A percentile compares a stretch with the other conserved stretches of the same genome.
Evolutionary conservation across 441 rosid genomes (phyloP).

Genomic region (Erodium texanum): DNA sequence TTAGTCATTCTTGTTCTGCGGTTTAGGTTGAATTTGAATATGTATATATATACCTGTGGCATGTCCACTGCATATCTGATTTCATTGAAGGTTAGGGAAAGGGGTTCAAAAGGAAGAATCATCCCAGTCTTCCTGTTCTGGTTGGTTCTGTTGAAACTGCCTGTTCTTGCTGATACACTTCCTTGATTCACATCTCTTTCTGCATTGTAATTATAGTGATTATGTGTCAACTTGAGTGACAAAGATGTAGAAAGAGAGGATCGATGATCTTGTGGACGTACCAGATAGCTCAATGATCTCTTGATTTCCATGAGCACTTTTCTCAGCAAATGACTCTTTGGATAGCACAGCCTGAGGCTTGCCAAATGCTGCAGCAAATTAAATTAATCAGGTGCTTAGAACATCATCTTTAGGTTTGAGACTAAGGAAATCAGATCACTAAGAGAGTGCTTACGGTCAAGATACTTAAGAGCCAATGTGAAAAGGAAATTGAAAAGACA

Average conservation of each 20-base stretch:
- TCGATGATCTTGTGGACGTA: conserved; percentile 4
- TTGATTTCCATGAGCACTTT: conserved; percentile 5
- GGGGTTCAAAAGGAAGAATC: conserved; percentile 85
- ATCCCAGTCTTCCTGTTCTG: conserved; percentile 46
- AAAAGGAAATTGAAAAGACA: conserved; percentile 42
- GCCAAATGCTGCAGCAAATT: conserved; percentile 40
- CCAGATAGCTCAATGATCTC: conserved; percentile 29
- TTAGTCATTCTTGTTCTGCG: not conserved
- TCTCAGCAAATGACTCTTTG: conserved; percentile 27
- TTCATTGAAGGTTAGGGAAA: conserved; percentile 51
- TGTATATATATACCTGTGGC: conserved; percentile 49
- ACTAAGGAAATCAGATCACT: not conserved
- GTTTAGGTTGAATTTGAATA: not conserved
- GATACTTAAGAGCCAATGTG: conserved; percentile 45
- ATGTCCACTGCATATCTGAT: conserved; percentile 57
- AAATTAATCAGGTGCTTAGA: not conserved
- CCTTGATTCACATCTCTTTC: not conserved
- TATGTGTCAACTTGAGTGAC: not conserved
- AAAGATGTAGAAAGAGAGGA: not conserved
- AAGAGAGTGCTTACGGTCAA: conserved; percentile 36
- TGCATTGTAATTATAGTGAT: not conserved
- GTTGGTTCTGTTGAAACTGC: not conserved
- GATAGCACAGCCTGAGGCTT: conserved; percentile 42
- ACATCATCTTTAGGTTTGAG: not conserved
- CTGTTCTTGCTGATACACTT: conserved; percentile 18